A percentile compares a stretch with the other conserved stretches of the same genome.
phyloP scores from a whole-genome alignment of 495 filamentous ascomycete species.

The Astrothelium subdiscretum region DNA sequence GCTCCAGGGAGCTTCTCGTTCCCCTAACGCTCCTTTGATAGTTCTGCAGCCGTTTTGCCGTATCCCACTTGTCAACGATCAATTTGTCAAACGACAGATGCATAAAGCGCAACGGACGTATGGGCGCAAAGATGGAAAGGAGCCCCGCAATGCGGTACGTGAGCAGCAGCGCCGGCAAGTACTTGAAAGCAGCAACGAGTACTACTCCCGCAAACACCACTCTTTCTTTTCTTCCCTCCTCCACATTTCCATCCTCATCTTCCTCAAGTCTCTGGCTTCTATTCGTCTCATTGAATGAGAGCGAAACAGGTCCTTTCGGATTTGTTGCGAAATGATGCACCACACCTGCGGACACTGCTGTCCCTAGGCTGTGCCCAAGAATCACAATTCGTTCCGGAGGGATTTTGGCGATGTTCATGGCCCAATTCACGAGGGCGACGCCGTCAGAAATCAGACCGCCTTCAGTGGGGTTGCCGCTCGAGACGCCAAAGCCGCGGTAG shows the following conservation, averaged over 20 bases:
- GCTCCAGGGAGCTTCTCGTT: conserved; percentile 9
- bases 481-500: conserved; percentile 82
- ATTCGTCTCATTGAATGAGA: not conserved
- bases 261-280: not conserved
- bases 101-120: conserved; percentile 45
- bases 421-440: conserved; percentile 58
- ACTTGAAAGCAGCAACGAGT: conserved; percentile 67
- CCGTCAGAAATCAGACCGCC: conserved; percentile 73
- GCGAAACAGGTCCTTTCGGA: conserved; percentile 7
- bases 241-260: not conserved
- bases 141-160: conserved; percentile 63
- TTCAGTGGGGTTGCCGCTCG: conserved; percentile 71
- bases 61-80: conserved; percentile 48
- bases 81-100: conserved; percentile 32
- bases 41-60: conserved; percentile 33
- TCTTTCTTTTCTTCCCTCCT: not conserved
- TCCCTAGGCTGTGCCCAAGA: conserved; percentile 82
- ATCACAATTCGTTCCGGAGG: conserved; percentile 62
- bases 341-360: conserved; percentile 64
- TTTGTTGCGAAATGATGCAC: conserved; percentile 50
- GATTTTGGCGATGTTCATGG: conserved; percentile 49
- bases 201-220: conserved; percentile 56
- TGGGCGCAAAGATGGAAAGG: conserved; percentile 67
- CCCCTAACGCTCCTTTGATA: conserved; percentile 24
- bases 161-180: conserved; percentile 55